Conservation (phyloP, 1,284 basidiomycete genomes). For the Omphalotus olearius region DNA sequence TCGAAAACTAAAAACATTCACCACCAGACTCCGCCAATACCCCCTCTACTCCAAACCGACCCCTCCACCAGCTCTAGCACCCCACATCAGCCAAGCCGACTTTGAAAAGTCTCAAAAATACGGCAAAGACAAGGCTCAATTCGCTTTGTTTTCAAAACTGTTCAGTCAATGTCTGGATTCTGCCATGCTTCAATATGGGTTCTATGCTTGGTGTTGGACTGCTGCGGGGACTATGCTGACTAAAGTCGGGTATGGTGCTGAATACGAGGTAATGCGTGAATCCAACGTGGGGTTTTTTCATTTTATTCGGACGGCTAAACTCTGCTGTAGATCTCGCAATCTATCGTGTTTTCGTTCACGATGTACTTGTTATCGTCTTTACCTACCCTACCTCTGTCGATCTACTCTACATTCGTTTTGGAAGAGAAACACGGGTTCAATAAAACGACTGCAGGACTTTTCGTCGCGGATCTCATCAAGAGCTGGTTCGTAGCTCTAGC, state of each 20-base stretch:
- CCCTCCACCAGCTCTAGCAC: constrained; percentile 75
- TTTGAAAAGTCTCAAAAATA: constrained; percentile 91
- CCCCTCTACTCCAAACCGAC: constrained; percentile 73
- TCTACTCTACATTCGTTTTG: constrained; percentile 90
- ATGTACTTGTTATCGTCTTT: constrained; percentile 66
- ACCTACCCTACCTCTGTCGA: constrained; percentile 68
- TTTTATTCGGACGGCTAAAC: background rate
- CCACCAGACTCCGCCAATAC: constrained; percentile 79
- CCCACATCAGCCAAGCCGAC: constrained; percentile 69
- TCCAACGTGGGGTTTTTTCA: constrained; percentile 1
- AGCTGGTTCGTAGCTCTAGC: constrained; percentile 69
- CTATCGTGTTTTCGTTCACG: constrained; percentile 73
- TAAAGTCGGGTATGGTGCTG: constrained; percentile 55
- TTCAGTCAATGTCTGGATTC: constrained; percentile 75
- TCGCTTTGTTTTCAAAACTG: constrained; percentile 69
- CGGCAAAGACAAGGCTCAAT: constrained; percentile 89
- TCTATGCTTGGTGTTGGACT: constrained; percentile 81
- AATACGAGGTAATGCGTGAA: constrained; percentile 54
- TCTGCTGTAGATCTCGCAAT: constrained; percentile 64
- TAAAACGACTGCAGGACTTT: constrained; percentile 80
- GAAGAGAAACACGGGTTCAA: constrained; percentile 98
- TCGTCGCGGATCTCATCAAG: constrained; percentile 79
- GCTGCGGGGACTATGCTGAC: constrained; percentile 48
- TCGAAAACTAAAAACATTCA: too few species aligned
- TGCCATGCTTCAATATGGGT: constrained; percentile 66